Base-by-base conservation (phyloP, 1,284 basidiomycete species). In the Lignosus rhinocerotis region DNA sequence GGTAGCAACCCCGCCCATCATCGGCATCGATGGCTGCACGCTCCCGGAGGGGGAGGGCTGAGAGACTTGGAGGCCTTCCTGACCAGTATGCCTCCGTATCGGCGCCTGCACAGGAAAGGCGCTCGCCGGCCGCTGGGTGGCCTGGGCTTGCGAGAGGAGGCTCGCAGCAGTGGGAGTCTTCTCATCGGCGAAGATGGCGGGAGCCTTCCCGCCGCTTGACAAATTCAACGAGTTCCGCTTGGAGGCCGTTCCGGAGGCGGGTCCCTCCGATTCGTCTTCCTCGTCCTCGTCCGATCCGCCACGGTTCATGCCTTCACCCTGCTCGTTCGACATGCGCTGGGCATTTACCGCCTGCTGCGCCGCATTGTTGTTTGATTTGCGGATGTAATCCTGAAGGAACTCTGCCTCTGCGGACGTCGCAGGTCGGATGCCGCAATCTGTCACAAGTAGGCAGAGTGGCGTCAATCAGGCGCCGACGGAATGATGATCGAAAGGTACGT, bases 401-500 rank as follows among this genome's bases (percentile, higher is more conserved):
- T 94, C 91, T 59, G 92, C 92, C 79, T 95, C 93, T 52, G 90
- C 86, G 62, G 88, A 85, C 43, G 92, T 93, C 17, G 91, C 88
- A 53, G 93, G 93, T 66, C 92, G 87, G 65, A 95, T 92, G 65
- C 92, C 91, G 77, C 91, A 93, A 83, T 93, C 91, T 93, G 72
- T 59, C 60, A 66, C 67, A 56, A 33, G 48, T 34, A 34, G 36
- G 41, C 25, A 51, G 9, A 53, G 68, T 71, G 67, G 69, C 61
- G 74, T 71, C 58, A 73, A 74, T 73, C 69, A 73, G 60, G 53
- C 58, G 56, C 56, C 63, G 67, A 63, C 62, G 65, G 63, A 64
- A 66, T 63, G 55, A 62, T 70, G 69, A 73, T 70, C 64, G 59
- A 64, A 58, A 55, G 49, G 54, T 33, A 82, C 87, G 70, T 67